These are phyloP conservation scores for Monosporozyma aerobia DNA, from an alignment of 805 yeast species.

Conservation along the genomic window DNA sequence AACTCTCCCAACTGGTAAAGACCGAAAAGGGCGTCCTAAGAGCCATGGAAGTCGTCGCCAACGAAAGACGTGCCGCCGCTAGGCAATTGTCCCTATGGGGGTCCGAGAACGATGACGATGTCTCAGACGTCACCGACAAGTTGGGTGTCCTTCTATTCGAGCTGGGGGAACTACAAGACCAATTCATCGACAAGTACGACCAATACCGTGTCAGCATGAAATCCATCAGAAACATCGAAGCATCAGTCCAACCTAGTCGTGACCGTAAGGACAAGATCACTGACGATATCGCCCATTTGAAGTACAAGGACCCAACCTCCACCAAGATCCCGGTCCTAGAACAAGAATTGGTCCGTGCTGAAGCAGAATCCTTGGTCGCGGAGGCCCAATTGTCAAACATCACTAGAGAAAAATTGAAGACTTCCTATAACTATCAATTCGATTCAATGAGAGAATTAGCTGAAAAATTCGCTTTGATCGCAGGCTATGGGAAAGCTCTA, in stretches of 20 bases:
- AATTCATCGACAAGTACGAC: conserved; percentile 95
- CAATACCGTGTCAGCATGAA: conserved; percentile 94
- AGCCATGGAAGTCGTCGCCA: conserved; percentile 83
- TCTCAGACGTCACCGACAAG: conserved; percentile 93
- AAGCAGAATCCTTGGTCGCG: conserved; percentile 97
- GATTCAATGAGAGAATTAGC: conserved; percentile 91
- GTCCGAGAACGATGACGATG: conserved; percentile 95
- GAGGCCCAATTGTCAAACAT: conserved; percentile 98
- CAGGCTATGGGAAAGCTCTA: conserved; percentile 97
- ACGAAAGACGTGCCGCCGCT: conserved; percentile 93
- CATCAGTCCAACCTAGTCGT: conserved; percentile 95
- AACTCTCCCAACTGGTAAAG: conserved; percentile 84
- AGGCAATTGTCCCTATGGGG: conserved; percentile 97
- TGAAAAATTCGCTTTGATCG: conserved; percentile 93
- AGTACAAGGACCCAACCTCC: conserved; percentile 96
- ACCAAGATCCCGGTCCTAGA: conserved; percentile 92
- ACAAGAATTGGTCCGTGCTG: conserved; percentile 98
- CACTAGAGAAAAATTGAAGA: conserved; percentile 96
- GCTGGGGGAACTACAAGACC: conserved; percentile 96
- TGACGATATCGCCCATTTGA: conserved; percentile 93
- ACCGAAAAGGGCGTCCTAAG: conserved; percentile 95
- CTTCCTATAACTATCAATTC: conserved; percentile 93
- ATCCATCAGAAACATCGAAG: conserved; percentile 92
- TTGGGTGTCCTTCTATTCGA: conserved; percentile 92
- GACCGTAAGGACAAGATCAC: conserved; percentile 97